Conservation (phyloP, 2,329 filamentous ascomycete genomes). For the Neofusicoccum sp. region DNA sequence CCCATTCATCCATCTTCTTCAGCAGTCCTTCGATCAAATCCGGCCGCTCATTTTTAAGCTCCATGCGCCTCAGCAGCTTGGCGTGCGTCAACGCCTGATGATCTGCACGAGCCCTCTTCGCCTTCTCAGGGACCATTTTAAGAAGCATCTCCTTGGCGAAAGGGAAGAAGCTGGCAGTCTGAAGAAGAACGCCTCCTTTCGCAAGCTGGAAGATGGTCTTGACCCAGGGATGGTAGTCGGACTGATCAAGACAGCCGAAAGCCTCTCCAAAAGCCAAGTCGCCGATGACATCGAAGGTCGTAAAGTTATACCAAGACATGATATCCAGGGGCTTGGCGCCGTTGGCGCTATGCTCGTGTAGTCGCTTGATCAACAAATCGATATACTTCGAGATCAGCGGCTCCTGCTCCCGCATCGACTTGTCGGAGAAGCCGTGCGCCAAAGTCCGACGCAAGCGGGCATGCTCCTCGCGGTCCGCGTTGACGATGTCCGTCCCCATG, state of each 20-base stretch:
- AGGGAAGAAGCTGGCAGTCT: conserved; percentile 37
- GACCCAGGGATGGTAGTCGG: conserved; percentile 7
- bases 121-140: conserved; percentile 31
- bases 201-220: conserved; percentile 1
- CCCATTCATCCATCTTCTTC: not conserved
- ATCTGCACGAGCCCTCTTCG: conserved; percentile 8
- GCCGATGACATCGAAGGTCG: conserved; percentile 30
- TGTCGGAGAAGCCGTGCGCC: conserved; percentile 51
- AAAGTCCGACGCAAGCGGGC: conserved; percentile 54
- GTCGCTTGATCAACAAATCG: conserved; percentile 41
- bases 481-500: conserved; percentile 52
- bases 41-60: not conserved
- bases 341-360: conserved; percentile 38
- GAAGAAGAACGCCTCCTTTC: not conserved
- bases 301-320: conserved; percentile 29
- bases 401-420: conserved; percentile 44
- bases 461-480: conserved; percentile 74
- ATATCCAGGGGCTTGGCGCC: conserved; percentile 33
- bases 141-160: conserved; percentile 35
- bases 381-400: conserved; percentile 44
- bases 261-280: conserved; percentile 30
- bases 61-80: not conserved
- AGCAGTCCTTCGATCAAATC: not conserved
- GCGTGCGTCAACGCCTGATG: conserved; percentile 28
- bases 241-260: conserved; percentile 26